Percentiles rank a stretch among this genome's conserved stretches.
phyloP scores from a whole-genome alignment of 129 eudicot species.

The Lactuca saligna region DNA sequence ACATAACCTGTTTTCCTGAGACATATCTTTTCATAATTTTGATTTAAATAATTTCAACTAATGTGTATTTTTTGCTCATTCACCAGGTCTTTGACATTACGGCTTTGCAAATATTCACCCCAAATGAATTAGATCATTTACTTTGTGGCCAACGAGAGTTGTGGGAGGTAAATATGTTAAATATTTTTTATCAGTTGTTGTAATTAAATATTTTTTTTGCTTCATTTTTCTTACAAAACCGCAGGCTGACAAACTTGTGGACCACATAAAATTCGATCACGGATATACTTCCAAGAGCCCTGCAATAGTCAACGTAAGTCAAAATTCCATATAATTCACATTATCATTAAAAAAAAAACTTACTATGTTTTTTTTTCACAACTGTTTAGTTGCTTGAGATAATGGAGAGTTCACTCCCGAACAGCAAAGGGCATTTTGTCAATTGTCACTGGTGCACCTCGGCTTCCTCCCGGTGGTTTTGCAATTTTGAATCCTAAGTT shows the following conservation, averaged over 20 bases:
- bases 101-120: conserved; percentile 68
- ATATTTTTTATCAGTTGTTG: neutral
- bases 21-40: neutral
- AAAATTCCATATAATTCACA: neutral
- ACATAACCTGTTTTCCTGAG: neutral
- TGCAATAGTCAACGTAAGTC: conserved; percentile 61
- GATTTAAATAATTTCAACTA: neutral
- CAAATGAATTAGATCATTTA: conserved; percentile 61
- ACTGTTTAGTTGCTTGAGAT: conserved; percentile 74
- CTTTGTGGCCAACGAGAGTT: conserved; percentile 69
- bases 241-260: conserved; percentile 75
- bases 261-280: conserved; percentile 87
- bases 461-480: conserved; percentile 90
- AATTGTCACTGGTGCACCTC: conserved; percentile 90
- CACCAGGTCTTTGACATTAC: conserved; percentile 72
- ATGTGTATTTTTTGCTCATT: neutral
- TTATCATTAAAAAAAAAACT: neutral
- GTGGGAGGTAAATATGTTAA: conserved; percentile 59
- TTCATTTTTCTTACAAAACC: neutral
- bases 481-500: conserved; percentile 80
- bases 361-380: neutral
- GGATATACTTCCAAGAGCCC: conserved; percentile 91
- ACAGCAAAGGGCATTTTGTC: conserved; percentile 87
- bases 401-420: conserved; percentile 79
- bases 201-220: neutral